Evolutionary conservation across 345 rosid species (phyloP).

Genomic region (Syzygium oleosum): DNA sequence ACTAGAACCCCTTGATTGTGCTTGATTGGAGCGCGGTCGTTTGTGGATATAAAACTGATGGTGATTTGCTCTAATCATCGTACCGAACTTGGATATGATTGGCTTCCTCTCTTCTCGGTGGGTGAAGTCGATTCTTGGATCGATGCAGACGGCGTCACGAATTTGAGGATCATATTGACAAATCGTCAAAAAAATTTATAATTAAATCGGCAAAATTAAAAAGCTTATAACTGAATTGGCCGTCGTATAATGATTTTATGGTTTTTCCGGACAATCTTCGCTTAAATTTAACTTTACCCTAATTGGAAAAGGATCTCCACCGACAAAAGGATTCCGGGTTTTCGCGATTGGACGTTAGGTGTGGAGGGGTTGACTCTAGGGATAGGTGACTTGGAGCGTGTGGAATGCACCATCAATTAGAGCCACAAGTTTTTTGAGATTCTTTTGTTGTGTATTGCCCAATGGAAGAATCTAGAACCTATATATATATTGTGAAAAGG

Average conservation of each 20-base stretch:
- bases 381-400: not conserved
- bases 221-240: accelerated
- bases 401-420: not conserved
- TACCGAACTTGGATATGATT: not conserved
- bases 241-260: not conserved
- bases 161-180: accelerated
- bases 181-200: accelerated
- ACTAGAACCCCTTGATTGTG: not conserved
- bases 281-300: no score
- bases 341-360: no score
- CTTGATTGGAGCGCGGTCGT: not conserved
- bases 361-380: not conserved
- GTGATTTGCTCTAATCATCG: not conserved
- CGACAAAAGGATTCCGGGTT: no score
- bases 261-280: not conserved
- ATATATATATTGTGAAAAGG: not conserved
- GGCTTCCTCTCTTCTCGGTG: not conserved
- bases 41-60: not conserved
- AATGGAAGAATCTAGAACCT: not conserved
- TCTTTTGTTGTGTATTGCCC: not conserved
- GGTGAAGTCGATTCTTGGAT: not conserved
- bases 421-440: not conserved
- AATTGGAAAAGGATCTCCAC: no score
- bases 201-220: accelerated
- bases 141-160: accelerated